Conservation (phyloP, 768 basidiomycete genomes). For the Mycena vitilis region DNA sequence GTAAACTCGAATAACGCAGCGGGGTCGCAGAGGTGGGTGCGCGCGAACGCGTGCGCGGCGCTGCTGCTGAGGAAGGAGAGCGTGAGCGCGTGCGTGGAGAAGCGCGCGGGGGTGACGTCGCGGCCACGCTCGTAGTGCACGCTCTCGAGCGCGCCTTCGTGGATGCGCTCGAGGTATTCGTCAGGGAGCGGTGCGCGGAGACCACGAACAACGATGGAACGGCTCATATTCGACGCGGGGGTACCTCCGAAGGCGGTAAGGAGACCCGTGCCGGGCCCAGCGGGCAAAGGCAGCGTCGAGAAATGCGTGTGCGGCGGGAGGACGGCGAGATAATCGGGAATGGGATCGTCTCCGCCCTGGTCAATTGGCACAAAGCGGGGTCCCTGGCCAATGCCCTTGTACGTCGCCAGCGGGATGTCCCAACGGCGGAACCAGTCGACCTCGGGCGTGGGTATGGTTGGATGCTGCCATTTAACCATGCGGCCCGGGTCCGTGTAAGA, state of each 20-base stretch:
- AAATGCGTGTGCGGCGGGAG: neutral
- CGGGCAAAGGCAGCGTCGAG: neutral
- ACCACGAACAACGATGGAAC: conserved; percentile 3
- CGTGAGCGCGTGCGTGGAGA: neutral
- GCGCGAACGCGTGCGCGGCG: conserved; percentile 12
- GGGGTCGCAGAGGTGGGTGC: neutral
- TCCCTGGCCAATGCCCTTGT: neutral
- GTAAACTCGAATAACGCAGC: conserved; percentile 5
- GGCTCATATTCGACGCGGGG: neutral
- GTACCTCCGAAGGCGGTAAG: neutral
- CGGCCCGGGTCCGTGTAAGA: neutral
- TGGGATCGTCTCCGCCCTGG: neutral
- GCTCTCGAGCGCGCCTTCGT: conserved; percentile 16
- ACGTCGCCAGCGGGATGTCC: conserved; percentile 2
- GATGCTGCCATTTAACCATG: neutral
- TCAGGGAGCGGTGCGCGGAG: neutral
- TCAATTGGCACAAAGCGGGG: neutral
- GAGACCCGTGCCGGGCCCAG: neutral
- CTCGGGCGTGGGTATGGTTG: neutral
- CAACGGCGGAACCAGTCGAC: neutral
- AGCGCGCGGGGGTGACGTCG: neutral
- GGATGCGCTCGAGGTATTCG: neutral
- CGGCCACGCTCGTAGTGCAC: neutral
- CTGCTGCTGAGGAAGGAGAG: conserved; percentile 13
- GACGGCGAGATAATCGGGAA: neutral